These are phyloP conservation scores for Geum urbanum DNA, from an alignment of 306 rosid genomes.

Conservation along the genomic window DNA sequence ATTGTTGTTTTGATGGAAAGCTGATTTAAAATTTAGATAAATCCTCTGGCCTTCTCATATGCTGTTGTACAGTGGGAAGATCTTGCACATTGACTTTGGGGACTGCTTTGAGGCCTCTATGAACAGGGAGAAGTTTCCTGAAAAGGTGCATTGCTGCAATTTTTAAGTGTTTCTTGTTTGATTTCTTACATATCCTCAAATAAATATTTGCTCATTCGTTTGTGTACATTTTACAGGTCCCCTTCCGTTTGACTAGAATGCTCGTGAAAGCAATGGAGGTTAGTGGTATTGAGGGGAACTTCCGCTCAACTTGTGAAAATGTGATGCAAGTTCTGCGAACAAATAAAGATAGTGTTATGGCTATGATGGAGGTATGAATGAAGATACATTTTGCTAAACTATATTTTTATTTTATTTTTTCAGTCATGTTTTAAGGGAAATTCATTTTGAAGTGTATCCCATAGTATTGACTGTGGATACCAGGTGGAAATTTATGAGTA, in stretches of 20 bases:
- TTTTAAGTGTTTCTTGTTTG: slow-evolving; percentile 8
- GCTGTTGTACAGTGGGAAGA: slow-evolving; percentile 70
- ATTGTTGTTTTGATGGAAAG: slow-evolving; percentile 17
- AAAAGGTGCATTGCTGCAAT: slow-evolving; percentile 51
- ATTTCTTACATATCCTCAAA: slow-evolving; percentile 14
- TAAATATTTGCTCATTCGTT: neutral
- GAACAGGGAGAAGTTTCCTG: slow-evolving; percentile 97
- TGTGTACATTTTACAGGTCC: slow-evolving; percentile 53
- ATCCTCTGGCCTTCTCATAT: slow-evolving; percentile 20
- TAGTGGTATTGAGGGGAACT: slow-evolving; percentile 96
- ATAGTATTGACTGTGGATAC: neutral
- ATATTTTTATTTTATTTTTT: no score
- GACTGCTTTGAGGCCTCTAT: slow-evolving; percentile 98
- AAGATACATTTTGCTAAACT: neutral
- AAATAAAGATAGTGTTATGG: slow-evolving; percentile 88
- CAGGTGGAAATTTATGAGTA: neutral
- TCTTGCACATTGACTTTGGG: slow-evolving; percentile 95
- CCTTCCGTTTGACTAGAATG: slow-evolving; percentile 98
- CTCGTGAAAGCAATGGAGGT: slow-evolving; percentile 99
- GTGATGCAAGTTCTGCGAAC: slow-evolving; percentile 93
- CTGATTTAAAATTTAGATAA: slow-evolving; percentile 3
- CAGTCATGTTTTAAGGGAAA: neutral
- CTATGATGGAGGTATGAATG: slow-evolving; percentile 93
- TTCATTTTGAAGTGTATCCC: slow-evolving; percentile 5
- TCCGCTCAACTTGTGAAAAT: slow-evolving; percentile 96